Evolutionary conservation across 2,329 filamentous ascomycete species (phyloP).

Genomic region (Diaporthe australafricana): DNA sequence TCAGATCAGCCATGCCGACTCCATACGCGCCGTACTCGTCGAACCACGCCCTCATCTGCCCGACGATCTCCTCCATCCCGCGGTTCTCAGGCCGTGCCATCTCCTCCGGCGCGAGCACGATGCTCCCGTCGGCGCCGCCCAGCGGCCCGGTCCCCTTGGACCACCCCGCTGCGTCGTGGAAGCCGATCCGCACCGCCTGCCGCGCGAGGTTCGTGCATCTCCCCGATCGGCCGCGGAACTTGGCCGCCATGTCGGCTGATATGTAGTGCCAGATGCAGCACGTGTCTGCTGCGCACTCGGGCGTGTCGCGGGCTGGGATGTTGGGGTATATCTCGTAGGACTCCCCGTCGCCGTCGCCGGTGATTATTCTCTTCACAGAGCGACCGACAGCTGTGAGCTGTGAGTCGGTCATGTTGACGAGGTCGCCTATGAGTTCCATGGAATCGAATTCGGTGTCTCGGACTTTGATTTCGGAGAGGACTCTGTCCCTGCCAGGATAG

Average conservation of each 20-base stretch:
- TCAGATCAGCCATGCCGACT: constrained; percentile 66
- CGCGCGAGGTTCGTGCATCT: constrained; percentile 58
- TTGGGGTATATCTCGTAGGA: neutral
- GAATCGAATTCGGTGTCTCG: constrained; percentile 46
- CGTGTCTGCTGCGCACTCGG: constrained; percentile 38
- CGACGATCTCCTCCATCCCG: neutral
- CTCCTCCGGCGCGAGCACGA: constrained; percentile 13
- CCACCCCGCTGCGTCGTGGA: constrained; percentile 52
- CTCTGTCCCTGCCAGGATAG: constrained; percentile 42
- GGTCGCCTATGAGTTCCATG: constrained; percentile 55
- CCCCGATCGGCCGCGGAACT: constrained; percentile 51
- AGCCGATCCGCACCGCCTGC: constrained; percentile 58
- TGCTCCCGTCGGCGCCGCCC: constrained; percentile 15
- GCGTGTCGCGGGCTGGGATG: constrained; percentile 6
- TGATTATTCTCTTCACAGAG: constrained; percentile 52
- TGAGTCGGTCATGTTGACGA: constrained; percentile 45
- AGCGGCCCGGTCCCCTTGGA: neutral
- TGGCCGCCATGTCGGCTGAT: constrained; percentile 50
- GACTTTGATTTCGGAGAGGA: constrained; percentile 37
- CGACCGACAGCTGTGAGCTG: constrained; percentile 50
- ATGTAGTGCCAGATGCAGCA: constrained; percentile 58
- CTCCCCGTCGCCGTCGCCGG: constrained; percentile 40
- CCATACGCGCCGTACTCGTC: constrained; percentile 53
- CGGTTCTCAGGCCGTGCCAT: neutral
- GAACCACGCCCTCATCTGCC: constrained; percentile 41